Evolutionary conservation across 2,329 filamentous ascomycete species (phyloP), one percentile per base, ranked within the genome.

Genomic region (Celoporthe dispersa): DNA sequence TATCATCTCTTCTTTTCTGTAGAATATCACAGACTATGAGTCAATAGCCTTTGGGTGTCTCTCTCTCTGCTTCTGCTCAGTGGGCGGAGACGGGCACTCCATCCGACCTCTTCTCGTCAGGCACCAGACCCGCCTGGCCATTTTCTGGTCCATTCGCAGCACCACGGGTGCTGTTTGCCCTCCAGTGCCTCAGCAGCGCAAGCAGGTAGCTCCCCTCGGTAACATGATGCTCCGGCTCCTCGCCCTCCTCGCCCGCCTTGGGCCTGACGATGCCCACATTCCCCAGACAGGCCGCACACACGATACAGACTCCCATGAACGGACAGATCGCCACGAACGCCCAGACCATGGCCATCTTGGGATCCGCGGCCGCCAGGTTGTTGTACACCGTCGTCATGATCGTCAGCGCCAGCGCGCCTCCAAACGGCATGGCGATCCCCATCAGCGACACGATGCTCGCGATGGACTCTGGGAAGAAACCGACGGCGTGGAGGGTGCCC

Each of bases 341-440:
- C 86, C 89, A 90, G 72, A 89, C 87, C 22, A 91, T 87, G 0
- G 88, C 90, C 72, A 69, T 68, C 63, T 60, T 71, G 35, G 44
- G 53, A 9, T 66, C 39, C 44, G 25, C 28, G 4, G 61, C 67
- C 3, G 37, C 44, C 35, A 66, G 79, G 72, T 92, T 92, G 75
- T 91, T 90, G 77, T 92, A 92, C 1, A 92, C 89, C 7, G 86
- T 84, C 12, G 88, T 85, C 90, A 92, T 92, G 75, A 92, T 84
- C 0, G 90, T 90, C 61, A 91, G 81, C 0, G 86, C 86, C 3
- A 92, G 77, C 0, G 89, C 91, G 14, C 90, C 90, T 2, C 91
- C 90, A 31, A 92, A 86, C 0, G 88, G 87, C 25, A 87, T 71
- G 2, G 88, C 84, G 68, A 92, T 87, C 0, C 84, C 82, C 78